Conservation (phyloP, 2,329 filamentous ascomycete genomes). For the Trichoderma lentiforme region DNA sequence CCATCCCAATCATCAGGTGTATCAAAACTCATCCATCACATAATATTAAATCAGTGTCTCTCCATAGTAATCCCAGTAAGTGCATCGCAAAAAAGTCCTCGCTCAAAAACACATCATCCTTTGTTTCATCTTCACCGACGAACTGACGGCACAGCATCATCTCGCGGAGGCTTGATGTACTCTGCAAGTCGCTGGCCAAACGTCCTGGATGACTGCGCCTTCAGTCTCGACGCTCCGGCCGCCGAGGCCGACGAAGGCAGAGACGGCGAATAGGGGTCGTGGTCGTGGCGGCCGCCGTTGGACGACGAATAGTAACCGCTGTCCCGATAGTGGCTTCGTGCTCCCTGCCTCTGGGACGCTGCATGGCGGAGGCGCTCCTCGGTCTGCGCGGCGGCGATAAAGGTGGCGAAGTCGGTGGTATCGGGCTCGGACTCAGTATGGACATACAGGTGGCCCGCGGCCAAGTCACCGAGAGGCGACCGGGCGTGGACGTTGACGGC, state of each 20-base stretch:
- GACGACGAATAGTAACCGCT: conserved; percentile 18
- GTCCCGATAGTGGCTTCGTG: conserved; percentile 9
- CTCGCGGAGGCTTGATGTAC: conserved; percentile 19
- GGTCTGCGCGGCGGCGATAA: conserved; percentile 22
- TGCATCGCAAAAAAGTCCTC: background rate
- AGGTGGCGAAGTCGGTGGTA: conserved; percentile 24
- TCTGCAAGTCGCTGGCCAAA: conserved; percentile 17
- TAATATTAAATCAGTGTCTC: background rate
- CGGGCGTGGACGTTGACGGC: background rate
- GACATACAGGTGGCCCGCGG: conserved; percentile 15
- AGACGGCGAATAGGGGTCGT: background rate
- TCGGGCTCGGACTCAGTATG: background rate
- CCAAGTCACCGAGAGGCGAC: background rate
- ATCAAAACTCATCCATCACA: background rate
- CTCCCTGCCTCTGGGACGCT: background rate
- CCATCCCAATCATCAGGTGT: background rate
- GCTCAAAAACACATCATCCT: background rate
- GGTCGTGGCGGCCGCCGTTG: background rate
- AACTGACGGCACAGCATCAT: background rate
- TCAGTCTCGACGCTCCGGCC: background rate
- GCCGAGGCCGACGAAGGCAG: background rate
- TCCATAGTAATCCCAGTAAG: background rate
- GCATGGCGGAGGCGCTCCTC: conserved; percentile 15
- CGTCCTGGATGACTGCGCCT: background rate
- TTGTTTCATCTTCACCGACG: background rate